A percentile compares a stretch with the other conserved stretches of the same genome.
These are phyloP conservation scores for Protomyces inundatus DNA, from an alignment of 1,139 yeast genomes.

Conservation along the genomic window DNA sequence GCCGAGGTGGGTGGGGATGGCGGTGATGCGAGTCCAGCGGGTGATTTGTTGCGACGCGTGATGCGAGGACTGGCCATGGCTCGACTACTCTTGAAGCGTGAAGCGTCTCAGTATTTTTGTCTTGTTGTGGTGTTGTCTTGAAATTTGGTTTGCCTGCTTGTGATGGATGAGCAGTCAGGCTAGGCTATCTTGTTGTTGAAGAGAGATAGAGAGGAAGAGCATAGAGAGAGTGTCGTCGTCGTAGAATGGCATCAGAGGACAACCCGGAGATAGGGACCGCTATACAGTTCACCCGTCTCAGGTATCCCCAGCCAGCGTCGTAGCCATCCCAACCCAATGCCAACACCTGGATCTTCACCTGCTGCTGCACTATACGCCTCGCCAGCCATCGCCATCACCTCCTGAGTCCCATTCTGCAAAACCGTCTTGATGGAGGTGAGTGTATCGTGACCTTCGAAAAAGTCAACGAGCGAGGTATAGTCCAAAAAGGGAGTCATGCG, in stretches of 20 bases:
- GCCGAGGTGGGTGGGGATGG: slow-evolving; percentile 1
- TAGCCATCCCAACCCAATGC: not conserved
- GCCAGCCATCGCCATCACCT: too few relatives aligned
- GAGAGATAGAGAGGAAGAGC: not conserved
- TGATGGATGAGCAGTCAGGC: not conserved
- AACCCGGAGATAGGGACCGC: not conserved
- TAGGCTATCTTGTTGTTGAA: too few relatives aligned
- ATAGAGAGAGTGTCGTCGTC: not conserved
- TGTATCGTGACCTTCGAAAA: not conserved
- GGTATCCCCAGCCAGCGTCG: not conserved
- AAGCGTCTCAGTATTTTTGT: not conserved
- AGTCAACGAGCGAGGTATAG: slow-evolving; percentile 15
- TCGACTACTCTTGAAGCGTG: too few relatives aligned
- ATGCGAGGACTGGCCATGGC: too few relatives aligned
- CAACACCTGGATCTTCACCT: too few relatives aligned
- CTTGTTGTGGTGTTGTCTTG: not conserved
- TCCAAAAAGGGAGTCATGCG: slow-evolving; percentile 15
- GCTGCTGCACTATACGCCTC: too few relatives aligned
- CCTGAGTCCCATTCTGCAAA: too few relatives aligned
- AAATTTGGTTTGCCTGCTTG: not conserved
- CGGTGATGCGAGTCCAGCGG: not conserved
- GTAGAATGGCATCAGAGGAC: not conserved
- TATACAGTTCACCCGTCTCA: not conserved
- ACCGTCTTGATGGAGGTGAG: too few relatives aligned
- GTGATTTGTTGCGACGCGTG: not conserved